These are phyloP conservation scores for Juglanconis oblonga DNA, from an alignment of 2,329 filamentous ascomycete species.

Conservation along the genomic window DNA sequence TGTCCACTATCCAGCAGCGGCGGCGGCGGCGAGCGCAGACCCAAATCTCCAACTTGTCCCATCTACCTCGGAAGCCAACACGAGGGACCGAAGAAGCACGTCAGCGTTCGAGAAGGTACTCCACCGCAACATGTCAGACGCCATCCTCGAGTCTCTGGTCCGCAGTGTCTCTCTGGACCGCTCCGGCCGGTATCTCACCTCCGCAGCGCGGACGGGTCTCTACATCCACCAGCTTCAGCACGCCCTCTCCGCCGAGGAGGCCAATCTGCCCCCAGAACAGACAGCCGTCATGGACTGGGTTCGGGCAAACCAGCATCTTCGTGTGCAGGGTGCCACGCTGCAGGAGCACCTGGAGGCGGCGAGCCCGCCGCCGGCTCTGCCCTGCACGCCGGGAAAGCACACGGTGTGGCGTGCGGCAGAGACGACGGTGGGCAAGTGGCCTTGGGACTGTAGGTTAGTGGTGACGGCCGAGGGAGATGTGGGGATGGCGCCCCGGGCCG, in stretches of 20 bases:
- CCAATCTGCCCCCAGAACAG: background rate
- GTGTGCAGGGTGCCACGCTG: background rate
- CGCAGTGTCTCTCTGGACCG: background rate
- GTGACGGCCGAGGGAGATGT: background rate
- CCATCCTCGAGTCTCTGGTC: background rate
- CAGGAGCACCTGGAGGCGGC: background rate
- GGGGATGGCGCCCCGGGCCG: background rate
- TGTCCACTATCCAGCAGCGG: background rate
- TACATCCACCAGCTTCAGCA: background rate
- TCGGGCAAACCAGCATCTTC: background rate
- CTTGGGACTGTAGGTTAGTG: constrained; percentile 1
- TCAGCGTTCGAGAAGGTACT: background rate
- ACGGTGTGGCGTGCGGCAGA: background rate
- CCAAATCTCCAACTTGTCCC: background rate
- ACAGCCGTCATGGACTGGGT: background rate
- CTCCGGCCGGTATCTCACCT: background rate
- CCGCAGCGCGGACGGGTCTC: background rate
- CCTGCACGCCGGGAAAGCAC: background rate
- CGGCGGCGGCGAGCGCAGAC: background rate
- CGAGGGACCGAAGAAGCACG: background rate
- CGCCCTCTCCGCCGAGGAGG: background rate
- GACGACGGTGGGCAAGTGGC: background rate
- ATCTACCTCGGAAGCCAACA: background rate
- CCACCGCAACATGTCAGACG: background rate
- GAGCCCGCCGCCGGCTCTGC: background rate